Percentiles rank a stretch among this genome's conserved stretches.
Evolutionary conservation across 1,284 basidiomycete species (phyloP).

Genomic region (Exobasidium cylindrosporum): DNA sequence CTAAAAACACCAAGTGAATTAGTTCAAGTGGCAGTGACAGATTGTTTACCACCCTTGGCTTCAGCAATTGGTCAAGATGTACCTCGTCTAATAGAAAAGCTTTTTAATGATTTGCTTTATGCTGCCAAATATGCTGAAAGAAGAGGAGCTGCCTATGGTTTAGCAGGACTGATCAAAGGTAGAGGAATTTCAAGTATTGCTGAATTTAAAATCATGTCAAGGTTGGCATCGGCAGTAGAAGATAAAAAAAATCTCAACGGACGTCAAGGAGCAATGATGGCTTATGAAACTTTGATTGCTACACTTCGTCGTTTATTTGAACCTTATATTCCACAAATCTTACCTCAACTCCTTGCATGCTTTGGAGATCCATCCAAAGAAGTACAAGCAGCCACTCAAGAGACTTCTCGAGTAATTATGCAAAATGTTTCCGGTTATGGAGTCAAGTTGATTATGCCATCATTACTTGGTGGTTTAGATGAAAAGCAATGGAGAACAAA

Average conservation of each 20-base stretch:
- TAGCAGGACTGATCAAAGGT: conserved; percentile 89
- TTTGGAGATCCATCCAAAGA: conserved; percentile 89
- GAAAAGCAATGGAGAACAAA: conserved; percentile 99
- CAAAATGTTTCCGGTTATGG: conserved; percentile 65
- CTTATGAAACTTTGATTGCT: conserved; percentile 78
- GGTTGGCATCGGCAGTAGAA: conserved; percentile 73
- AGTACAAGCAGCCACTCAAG: conserved; percentile 90
- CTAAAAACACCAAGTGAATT: conserved; percentile 92
- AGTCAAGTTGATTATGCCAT: conserved; percentile 90
- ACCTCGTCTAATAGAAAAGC: conserved; percentile 63
- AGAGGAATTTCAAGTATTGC: conserved; percentile 81
- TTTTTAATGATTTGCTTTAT: conserved; percentile 66
- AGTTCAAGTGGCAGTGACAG: conserved; percentile 93
- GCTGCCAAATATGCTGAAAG: conserved; percentile 79
- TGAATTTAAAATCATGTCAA: conserved; percentile 74
- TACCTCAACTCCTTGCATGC: conserved; percentile 77
- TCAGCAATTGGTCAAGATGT: conserved; percentile 63
- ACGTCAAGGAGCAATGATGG: conserved; percentile 91
- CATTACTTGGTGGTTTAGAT: conserved; percentile 83
- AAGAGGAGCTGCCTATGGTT: conserved; percentile 90
- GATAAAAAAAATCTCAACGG: conserved; percentile 85
- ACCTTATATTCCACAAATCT: conserved; percentile 74
- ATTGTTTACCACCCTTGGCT: conserved; percentile 80
- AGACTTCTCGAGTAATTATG: conserved; percentile 93
- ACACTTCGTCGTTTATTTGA: conserved; percentile 87